Evolutionary conservation across 768 basidiomycete genomes (phyloP).

Genomic region (Coprinopsis sp.): DNA sequence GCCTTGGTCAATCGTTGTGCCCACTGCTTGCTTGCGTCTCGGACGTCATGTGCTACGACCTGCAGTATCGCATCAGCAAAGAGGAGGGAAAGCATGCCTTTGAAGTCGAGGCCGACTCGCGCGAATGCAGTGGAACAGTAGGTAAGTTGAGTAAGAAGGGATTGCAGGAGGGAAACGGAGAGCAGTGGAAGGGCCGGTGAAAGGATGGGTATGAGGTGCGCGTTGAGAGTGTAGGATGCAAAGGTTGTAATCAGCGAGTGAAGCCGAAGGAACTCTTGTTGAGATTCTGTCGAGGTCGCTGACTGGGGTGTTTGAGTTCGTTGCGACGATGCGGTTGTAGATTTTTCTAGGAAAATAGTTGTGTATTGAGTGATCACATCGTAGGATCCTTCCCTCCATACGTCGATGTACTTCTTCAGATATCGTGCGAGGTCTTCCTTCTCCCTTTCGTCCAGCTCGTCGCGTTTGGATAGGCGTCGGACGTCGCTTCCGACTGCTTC

Average conservation of each 20-base stretch:
- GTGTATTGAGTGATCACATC: slow-evolving; percentile 88
- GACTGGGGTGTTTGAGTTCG: slow-evolving; percentile 12
- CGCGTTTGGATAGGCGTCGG: slow-evolving; percentile 23
- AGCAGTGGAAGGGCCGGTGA: slow-evolving; percentile 56
- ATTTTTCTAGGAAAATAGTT: slow-evolving; percentile 81
- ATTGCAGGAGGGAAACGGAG: slow-evolving; percentile 62
- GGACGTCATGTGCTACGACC: slow-evolving; percentile 51
- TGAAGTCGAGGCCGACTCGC: slow-evolving; percentile 90
- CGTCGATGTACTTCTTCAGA: slow-evolving; percentile 82
- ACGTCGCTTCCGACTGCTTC: slow-evolving; percentile 49
- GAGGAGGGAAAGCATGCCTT: slow-evolving; percentile 57
- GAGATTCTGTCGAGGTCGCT: slow-evolving; percentile 17
- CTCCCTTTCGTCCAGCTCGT: slow-evolving; percentile 46
- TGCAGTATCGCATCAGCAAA: slow-evolving; percentile 60
- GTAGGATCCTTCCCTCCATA: slow-evolving; percentile 89
- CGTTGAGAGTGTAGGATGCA: slow-evolving; percentile 53
- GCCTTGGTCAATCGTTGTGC: slow-evolving; percentile 24
- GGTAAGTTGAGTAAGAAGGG: slow-evolving; percentile 87
- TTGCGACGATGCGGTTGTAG: slow-evolving; percentile 23
- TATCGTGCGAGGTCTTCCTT: slow-evolving; percentile 71
- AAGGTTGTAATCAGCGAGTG: slow-evolving; percentile 61
- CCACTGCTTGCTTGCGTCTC: slow-evolving; percentile 37
- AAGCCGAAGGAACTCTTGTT: slow-evolving; percentile 27
- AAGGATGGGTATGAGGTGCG: slow-evolving; percentile 66
- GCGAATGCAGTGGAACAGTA: slow-evolving; percentile 92